Base-by-base conservation (phyloP, 2,329 filamentous ascomycete species). In the Ceratocystis cubensis region DNA sequence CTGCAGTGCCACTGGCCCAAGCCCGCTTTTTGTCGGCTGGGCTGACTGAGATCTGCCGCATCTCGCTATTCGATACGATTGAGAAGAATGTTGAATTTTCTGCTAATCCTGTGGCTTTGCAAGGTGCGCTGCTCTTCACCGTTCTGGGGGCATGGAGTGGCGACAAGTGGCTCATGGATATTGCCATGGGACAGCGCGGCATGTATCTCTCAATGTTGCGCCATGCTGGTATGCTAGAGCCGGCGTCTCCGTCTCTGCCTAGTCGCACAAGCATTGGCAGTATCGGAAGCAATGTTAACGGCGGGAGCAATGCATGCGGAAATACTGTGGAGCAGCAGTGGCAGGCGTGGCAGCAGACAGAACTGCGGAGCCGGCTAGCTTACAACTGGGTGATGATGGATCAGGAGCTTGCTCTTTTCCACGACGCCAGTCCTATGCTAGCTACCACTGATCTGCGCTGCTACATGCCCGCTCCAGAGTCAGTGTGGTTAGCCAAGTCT, bases 91-190 rank as follows among this genome's bases (percentile, higher is more conserved):
- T 88, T 62, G 82, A 86, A 73, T 80, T 88, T 76, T 83, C 84
- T 13, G 82, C 84, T 1, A 85, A 89, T 71, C 82, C 83, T 0
- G 81, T 83, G 2, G 82, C 86, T 0, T 77, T 89, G 57, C 81
- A 85, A 48, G 85, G 84, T 61, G 86, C 86, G 0, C 76, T 89
- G 13, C 79, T 89, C 2, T 88, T 88, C 72, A 87, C 83, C 1
- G 80, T 86, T 1, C 79, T 88, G 30, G 86, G 85, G 6, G 84
- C 84, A 1, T 89, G 87, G 87, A 87, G 86, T 72, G 87, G 87
- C 59, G 86, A 89, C 73, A 88, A 88, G 75, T 88, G 86, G 85
- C 84, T 88, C 70, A 89, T 88, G 86, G 86, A 89, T 71, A 88
- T 88, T 70, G 83, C 85, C 53, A 88, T 88, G 84, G 86, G 86